Percentiles rank a stretch among this genome's conserved stretches.
These are phyloP conservation scores for Aegilops sharonensis DNA, from an alignment of 176 grass and related monocot species.

Conservation along the genomic window DNA sequence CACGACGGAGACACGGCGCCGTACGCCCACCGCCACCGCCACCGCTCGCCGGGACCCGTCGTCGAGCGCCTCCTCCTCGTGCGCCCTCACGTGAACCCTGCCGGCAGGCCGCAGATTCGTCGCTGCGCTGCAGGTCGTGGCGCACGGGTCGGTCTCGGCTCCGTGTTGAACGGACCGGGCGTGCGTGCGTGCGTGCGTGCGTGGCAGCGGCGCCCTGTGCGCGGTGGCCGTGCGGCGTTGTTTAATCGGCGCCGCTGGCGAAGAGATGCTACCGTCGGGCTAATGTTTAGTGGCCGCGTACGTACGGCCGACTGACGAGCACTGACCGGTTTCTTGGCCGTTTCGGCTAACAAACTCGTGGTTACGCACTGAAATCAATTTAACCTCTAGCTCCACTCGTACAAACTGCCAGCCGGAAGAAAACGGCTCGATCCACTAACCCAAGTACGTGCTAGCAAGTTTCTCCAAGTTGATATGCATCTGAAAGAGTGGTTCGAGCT, in stretches of 20 bases:
- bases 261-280: too few species aligned
- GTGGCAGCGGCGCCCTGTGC: neutral
- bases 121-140: neutral
- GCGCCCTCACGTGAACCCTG: neutral
- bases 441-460: neutral
- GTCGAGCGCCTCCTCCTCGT: neutral
- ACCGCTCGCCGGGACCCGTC: too few species aligned
- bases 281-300: too few species aligned
- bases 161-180: neutral
- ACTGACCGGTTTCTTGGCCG: neutral
- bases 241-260: neutral
- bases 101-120: neutral
- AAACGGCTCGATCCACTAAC: neutral
- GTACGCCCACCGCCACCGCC: neutral
- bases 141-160: neutral
- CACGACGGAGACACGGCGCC: neutral
- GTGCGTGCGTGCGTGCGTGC: neutral
- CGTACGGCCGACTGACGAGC: neutral
- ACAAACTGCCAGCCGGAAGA: neutral
- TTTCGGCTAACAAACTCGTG: neutral
- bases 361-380: neutral
- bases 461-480: too few species aligned
- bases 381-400: neutral
- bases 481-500: too few species aligned
- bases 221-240: neutral